Evolutionary conservation across 371 early-diverging fungal species (phyloP), one percentile per base, ranked within the genome.

Genomic region (Rhizomucor pusillus): DNA sequence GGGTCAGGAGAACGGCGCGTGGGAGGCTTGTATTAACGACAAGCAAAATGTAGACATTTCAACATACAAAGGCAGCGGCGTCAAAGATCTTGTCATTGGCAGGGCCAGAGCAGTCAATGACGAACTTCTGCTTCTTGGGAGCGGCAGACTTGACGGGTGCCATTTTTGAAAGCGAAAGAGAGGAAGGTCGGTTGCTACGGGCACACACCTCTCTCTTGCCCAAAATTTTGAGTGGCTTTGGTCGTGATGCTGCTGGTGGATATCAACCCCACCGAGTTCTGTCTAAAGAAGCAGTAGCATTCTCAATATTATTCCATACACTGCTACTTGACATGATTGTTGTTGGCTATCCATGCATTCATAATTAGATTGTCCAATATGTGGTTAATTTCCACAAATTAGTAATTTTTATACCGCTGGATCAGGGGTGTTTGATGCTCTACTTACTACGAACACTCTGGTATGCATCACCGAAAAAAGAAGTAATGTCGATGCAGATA

Each of bases 61-160:
- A 46, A 79, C 85, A 71, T 79, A 85, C 91, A 78, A 95, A 97
- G 64, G 92, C 91, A 73, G 94, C 93, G 59, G 86, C 86, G 84
- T 98, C 97, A 65, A 98, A 90, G 84, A 98, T 94, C 85, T 88
- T 89, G 86, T 98, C 98, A 62, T 79, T 80, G 67, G 90, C 96
- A 63, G 98, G 97, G 56, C 79, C 87, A 69, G 95, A 90, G 83
- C 88, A 88, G 84, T 97, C 97, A 67, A 98, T 89, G 73, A 90
- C 84, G 88, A 84, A 92, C 82, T 90, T 91, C 78, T 75, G 67
- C 67, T 69, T 71, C 75, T 79, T 74, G 65, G 59, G 68, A 52
- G 56, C 69, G 52, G 70, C 43, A 56, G 75, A 52, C 75, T 75
- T 75, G 65, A 69, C 72, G 59, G 76, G 76, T 63, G 76, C 76